Evolutionary conservation across 257 asterid species (phyloP), one percentile per base, ranked within the genome.

Genomic region (Solanum habrochaites): DNA sequence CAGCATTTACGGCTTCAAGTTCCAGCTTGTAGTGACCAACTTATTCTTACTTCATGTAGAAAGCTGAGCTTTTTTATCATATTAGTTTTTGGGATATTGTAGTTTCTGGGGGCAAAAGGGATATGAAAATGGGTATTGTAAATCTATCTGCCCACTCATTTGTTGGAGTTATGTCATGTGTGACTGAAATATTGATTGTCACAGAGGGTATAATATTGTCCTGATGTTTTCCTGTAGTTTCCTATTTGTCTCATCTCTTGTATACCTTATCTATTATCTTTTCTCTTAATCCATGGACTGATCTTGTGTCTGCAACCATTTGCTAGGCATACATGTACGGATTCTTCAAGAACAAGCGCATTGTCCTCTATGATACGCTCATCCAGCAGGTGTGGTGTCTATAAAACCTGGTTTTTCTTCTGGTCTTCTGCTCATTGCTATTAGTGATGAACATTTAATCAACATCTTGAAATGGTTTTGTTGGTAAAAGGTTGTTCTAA

Each of bases 291-390:
- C 45, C 45, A 5, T 18, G 45, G 43, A 29, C 84, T 85, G 73
- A 73, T 85, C 83, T 29, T 29, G 35, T 43, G n/a, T n/a, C 87
- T 64, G 64, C 56, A 70, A 85, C 58, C 89, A 85, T 89, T 88
- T 73, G 89, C 90, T 91, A 97, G 99, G 99, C 99, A 39, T 97
- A 97, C 95, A 96, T 97, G 99, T 97, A 97, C 75, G 99, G 99
- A 25, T 97, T 97, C 92, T 94, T 95, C 88, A 95, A 97, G 85
- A 97, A 96, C 93, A 97, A 97, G 88, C 91, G 99, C 69, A 97
- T 97, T 85, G 99, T 97, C 87, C 99, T 97, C 74, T 97, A 95
- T 72, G 99, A 97, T 92, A 97, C 99, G 39, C 91, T 97, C 90
- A 91, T 97, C 89, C 99, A 97, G 90, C 99, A 97, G 99, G 99